phyloP scores from a whole-genome alignment of 345 rosid species.

The Salix arbutifolia region DNA sequence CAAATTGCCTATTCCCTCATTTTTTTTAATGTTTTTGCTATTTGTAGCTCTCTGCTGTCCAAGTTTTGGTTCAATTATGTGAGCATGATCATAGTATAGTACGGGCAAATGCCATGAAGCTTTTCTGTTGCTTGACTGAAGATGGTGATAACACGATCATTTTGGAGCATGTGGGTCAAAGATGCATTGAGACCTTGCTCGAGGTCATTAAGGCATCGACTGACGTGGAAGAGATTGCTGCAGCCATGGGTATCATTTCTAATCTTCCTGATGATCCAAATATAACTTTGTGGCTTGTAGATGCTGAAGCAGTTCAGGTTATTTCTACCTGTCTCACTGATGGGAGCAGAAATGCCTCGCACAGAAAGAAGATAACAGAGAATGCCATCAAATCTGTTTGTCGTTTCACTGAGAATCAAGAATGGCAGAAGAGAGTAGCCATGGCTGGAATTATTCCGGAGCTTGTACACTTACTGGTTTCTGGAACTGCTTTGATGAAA shows the following conservation, averaged over 20 bases:
- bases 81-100: slow-evolving; percentile 14
- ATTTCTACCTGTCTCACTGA: slow-evolving; percentile 10
- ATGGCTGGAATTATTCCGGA: slow-evolving; percentile 13
- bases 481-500: slow-evolving; percentile 24
- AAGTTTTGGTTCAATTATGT: slow-evolving; percentile 29
- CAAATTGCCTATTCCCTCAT: not conserved
- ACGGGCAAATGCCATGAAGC: slow-evolving; percentile 25
- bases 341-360: slow-evolving; percentile 8
- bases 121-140: slow-evolving; percentile 23
- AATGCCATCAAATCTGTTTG: slow-evolving; percentile 24
- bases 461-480: slow-evolving; percentile 18
- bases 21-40: not conserved
- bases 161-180: slow-evolving; percentile 23
- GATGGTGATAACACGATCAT: slow-evolving; percentile 23
- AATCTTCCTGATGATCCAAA: slow-evolving; percentile 20
- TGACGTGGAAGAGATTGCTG: slow-evolving; percentile 17
- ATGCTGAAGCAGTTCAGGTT: slow-evolving; percentile 21
- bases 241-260: slow-evolving; percentile 23
- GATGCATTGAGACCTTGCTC: slow-evolving; percentile 23
- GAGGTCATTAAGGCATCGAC: slow-evolving; percentile 9
- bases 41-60: slow-evolving; percentile 29
- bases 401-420: slow-evolving; percentile 24
- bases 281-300: slow-evolving; percentile 26
- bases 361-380: slow-evolving; percentile 15
- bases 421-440: slow-evolving; percentile 27